These are phyloP conservation scores for Haplosporangium sp. DNA, from an alignment of 371 early-diverging fungal species.

Conservation along the genomic window DNA sequence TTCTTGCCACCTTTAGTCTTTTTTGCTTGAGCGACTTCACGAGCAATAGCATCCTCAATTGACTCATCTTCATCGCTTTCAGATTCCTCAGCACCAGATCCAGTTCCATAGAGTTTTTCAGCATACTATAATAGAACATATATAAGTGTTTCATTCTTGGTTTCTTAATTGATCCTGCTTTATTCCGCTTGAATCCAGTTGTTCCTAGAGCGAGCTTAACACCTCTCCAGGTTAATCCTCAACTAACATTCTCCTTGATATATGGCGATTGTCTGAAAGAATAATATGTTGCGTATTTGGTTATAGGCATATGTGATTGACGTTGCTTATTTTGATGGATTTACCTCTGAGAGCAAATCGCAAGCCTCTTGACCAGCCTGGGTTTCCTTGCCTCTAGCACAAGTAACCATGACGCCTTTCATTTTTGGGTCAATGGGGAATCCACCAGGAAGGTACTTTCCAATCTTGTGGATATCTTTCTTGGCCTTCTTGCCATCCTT, in stretches of 20 bases:
- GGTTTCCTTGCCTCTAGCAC: conserved; percentile 68
- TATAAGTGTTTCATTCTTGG: background rate
- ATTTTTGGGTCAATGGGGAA: conserved; percentile 69
- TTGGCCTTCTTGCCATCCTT: conserved; percentile 59
- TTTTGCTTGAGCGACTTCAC: conserved; percentile 73
- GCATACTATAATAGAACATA: conserved; percentile 58
- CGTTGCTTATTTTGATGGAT: background rate
- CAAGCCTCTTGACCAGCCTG: conserved; percentile 69
- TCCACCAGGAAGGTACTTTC: conserved; percentile 49
- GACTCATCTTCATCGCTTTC: conserved; percentile 62
- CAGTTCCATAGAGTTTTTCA: conserved; percentile 61
- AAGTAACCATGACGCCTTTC: conserved; percentile 75
- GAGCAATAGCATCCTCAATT: conserved; percentile 75
- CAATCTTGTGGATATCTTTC: conserved; percentile 38
- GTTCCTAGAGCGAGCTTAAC: background rate
- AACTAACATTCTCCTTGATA: background rate
- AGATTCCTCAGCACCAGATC: conserved; percentile 27
- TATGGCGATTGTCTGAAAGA: background rate
- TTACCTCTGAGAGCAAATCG: conserved; percentile 70
- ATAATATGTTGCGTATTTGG: no score
- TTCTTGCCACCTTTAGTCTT: conserved; percentile 58
- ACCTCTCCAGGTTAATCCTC: background rate
- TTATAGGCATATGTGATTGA: background rate
- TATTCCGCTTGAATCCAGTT: background rate
- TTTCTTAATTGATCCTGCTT: background rate